A percentile compares a stretch with the other conserved stretches of the same genome.
phyloP scores from a whole-genome alignment of 2,329 filamentous ascomycete species.

The Penicillium olsonii region DNA sequence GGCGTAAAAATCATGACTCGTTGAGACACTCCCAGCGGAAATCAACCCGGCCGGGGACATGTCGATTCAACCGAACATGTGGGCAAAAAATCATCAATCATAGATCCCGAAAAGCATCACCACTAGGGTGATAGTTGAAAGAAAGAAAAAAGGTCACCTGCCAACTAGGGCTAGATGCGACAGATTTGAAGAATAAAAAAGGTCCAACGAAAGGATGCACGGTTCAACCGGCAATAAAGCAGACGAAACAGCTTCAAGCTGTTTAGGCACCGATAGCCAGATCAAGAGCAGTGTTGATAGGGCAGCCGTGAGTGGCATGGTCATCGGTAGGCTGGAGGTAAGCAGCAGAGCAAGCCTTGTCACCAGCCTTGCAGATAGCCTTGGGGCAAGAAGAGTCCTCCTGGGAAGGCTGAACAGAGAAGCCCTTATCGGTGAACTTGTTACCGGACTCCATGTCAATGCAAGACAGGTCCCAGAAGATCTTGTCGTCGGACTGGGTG shows the following conservation, averaged over 20 bases:
- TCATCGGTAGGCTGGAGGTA: constrained; percentile 44
- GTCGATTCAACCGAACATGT: constrained; percentile 14
- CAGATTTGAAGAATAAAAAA: constrained; percentile 3
- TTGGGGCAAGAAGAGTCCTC: constrained; percentile 31
- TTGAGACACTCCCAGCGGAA: constrained; percentile 7
- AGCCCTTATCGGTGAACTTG: constrained; percentile 37
- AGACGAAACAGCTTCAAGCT: neutral
- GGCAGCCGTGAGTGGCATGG: constrained; percentile 45
- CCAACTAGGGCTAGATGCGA: constrained; percentile 2
- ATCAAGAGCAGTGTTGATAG: constrained; percentile 34
- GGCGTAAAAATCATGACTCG: constrained; percentile 11
- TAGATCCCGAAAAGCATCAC: constrained; percentile 3
- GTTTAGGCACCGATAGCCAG: constrained; percentile 34
- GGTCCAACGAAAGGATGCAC: constrained; percentile 22
- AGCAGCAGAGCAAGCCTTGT: constrained; percentile 37
- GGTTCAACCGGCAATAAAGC: constrained; percentile 25
- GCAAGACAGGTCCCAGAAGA: constrained; percentile 45
- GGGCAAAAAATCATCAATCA: constrained; percentile 8
- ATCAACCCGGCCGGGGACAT: constrained; percentile 9
- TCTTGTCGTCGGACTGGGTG: constrained; percentile 32
- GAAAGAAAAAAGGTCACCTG: constrained; percentile 2
- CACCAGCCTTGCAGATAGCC: constrained; percentile 39
- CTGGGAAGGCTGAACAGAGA: constrained; percentile 35
- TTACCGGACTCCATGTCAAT: constrained; percentile 36
- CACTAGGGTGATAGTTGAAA: neutral